phyloP scores from a whole-genome alignment of 352 stramenopile species.

The Phytophthora pistaciae region DNA sequence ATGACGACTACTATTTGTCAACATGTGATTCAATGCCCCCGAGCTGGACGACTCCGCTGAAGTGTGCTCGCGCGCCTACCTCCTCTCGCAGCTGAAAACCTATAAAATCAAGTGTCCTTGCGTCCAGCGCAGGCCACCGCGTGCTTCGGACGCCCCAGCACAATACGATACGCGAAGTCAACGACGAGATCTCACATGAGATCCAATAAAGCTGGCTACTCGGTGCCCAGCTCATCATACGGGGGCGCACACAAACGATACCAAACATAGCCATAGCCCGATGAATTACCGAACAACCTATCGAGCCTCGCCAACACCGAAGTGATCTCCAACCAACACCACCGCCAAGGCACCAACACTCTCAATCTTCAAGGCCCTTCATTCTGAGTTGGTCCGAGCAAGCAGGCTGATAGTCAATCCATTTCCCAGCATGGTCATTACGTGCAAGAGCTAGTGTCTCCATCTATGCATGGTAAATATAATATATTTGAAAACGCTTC shows the following conservation, averaged over 20 bases:
- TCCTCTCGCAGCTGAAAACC: not conserved
- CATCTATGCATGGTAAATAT: not conserved
- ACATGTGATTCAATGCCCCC: not conserved
- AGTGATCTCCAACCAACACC: not conserved
- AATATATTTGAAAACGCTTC: slow-evolving; percentile 14
- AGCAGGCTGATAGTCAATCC: not conserved
- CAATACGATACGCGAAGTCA: not conserved
- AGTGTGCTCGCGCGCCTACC: not conserved
- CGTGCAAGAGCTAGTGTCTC: not conserved
- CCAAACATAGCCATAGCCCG: not conserved
- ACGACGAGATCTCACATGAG: not conserved
- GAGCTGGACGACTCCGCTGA: not conserved
- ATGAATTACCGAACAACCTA: not conserved
- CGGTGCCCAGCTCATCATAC: not conserved
- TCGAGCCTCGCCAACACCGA: not conserved
- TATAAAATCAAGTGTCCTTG: slow-evolving; percentile 4
- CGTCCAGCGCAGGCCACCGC: not conserved
- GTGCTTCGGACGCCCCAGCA: not conserved
- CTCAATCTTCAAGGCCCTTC: not conserved
- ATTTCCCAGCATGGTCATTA: not conserved
- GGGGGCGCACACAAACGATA: not conserved
- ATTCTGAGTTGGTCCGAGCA: not conserved
- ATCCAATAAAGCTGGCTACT: slow-evolving; percentile 8
- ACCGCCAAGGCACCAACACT: not conserved
- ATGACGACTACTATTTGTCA: not conserved